A percentile compares a stretch with the other conserved stretches of the same genome.
These are phyloP conservation scores for Allium sativum DNA, from an alignment of 106 monocot species.

Conservation along the genomic window DNA sequence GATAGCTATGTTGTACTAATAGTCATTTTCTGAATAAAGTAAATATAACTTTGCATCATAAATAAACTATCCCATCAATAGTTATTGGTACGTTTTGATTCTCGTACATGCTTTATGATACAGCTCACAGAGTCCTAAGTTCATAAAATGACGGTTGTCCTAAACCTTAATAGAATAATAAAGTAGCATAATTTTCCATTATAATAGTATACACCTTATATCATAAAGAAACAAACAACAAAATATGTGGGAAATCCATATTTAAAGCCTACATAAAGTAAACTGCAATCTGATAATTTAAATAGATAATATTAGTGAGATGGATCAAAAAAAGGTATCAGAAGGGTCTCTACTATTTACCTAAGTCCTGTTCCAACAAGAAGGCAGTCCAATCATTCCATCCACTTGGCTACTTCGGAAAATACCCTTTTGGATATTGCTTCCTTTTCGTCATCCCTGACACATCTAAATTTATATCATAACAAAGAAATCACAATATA, in stretches of 20 bases:
- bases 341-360: conserved; percentile 88
- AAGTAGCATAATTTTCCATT: no score
- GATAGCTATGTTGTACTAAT: neutral
- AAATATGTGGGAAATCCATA: no score
- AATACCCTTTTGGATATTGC: conserved; percentile 48
- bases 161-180: neutral
- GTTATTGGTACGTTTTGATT: conserved; percentile 58
- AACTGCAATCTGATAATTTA: no score
- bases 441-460: conserved; percentile 65
- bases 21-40: neutral
- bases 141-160: neutral
- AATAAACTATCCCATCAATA: conserved; percentile 67
- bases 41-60: neutral
- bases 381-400: conserved; percentile 92
- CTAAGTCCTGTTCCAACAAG: conserved; percentile 79
- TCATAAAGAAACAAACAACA: no score
- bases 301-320: neutral
- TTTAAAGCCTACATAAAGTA: no score
- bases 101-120: conserved; percentile 56
- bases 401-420: conserved; percentile 76
- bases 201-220: no score
- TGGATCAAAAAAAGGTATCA: conserved; percentile 24
- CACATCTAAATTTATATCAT: no score
- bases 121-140: conserved; percentile 58
- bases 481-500: no score